These are phyloP conservation scores for Phytophthora cryptogea DNA, from an alignment of 352 stramenopile species.

Conservation along the genomic window DNA sequence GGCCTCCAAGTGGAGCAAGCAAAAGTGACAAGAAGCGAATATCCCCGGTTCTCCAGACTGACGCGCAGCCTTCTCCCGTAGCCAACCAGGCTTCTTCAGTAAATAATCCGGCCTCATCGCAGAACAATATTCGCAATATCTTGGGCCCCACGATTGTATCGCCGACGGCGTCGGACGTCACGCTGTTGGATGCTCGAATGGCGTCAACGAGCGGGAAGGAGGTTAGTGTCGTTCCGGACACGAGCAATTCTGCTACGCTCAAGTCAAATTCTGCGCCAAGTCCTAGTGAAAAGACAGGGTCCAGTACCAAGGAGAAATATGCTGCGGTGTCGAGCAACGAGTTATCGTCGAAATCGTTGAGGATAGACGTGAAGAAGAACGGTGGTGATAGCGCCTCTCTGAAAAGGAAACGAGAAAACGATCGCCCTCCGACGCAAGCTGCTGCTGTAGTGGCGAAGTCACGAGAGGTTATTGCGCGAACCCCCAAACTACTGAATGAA, in stretches of 20 bases:
- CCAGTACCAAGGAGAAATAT: slow-evolving; percentile 15
- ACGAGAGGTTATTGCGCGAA: slow-evolving; percentile 58
- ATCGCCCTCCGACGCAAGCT: slow-evolving; percentile 28
- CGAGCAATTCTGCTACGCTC: slow-evolving; percentile 25
- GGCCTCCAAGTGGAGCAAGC: slow-evolving; percentile 31
- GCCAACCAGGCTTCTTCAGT: neutral
- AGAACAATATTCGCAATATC: slow-evolving; percentile 86
- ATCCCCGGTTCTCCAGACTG: slow-evolving; percentile 47
- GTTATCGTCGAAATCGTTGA: slow-evolving; percentile 14
- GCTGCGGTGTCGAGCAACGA: slow-evolving; percentile 9
- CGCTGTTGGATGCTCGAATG: slow-evolving; percentile 65
- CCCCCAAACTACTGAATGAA: slow-evolving; percentile 57
- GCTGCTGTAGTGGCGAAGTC: slow-evolving; percentile 42
- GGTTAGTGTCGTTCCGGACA: slow-evolving; percentile 27
- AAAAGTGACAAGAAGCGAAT: slow-evolving; percentile 77
- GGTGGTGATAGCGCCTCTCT: slow-evolving; percentile 35
- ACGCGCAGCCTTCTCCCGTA: slow-evolving; percentile 6
- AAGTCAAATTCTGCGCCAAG: slow-evolving; percentile 9
- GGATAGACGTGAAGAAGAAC: slow-evolving; percentile 42
- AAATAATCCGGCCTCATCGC: slow-evolving; percentile 60
- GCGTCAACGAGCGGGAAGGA: slow-evolving; percentile 32
- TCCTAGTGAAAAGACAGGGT: slow-evolving; percentile 11
- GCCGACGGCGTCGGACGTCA: slow-evolving; percentile 52
- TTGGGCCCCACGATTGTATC: slow-evolving; percentile 60
- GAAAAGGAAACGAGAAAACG: slow-evolving; percentile 74